Base-by-base conservation (phyloP, 2,329 filamentous ascomycete species). In the Amphichorda felina region DNA sequence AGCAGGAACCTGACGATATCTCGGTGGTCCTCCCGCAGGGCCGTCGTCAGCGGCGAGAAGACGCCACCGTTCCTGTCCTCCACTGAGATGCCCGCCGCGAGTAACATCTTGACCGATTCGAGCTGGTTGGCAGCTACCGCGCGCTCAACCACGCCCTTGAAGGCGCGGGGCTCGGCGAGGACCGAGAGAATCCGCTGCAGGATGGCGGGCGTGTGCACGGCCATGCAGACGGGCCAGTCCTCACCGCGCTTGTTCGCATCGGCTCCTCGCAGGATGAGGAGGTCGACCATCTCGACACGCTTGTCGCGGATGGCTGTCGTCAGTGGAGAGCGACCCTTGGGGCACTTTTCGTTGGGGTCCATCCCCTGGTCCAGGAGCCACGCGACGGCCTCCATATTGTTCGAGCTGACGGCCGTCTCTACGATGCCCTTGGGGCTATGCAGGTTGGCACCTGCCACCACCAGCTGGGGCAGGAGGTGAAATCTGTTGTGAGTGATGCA, bases 11-110 rank as follows among this genome's bases (percentile, higher is more conserved):
- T 53, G 28, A 79, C 73, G 38, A 82, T 80, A 1, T 70, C 67
- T 30, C 66, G 70, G 44, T 66, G 65, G 18, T 72, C 61, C 52
- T 82, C 78, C 10, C 77, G 73, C 38, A 82, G 72, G 8, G 75
- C 75, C 0, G 75, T 79, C 0, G 77, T 82, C 4, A 82, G 64
- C 0, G 76, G 74, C 1, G 75, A 80, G 59, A 83, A 84, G 33
- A 82, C 79, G 36, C 79, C 79, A 15, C 76, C 78, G 48, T 79
- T 82, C 56, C 77, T 78, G 56, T 81, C 79, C 51, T 82, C 78
- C 37, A 82, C 75, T 28, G 67, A 76, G 14, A 82, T 71, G 11
- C 79, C 79, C 0, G 76, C 74, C 13, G 60, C 63, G 13, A 82
- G 61, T 24, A 82, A 65, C 31, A 81, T 56, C 55, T 79, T 79